These are phyloP conservation scores for Erodium moschatum DNA, from an alignment of 441 rosid genomes.

Conservation along the genomic window DNA sequence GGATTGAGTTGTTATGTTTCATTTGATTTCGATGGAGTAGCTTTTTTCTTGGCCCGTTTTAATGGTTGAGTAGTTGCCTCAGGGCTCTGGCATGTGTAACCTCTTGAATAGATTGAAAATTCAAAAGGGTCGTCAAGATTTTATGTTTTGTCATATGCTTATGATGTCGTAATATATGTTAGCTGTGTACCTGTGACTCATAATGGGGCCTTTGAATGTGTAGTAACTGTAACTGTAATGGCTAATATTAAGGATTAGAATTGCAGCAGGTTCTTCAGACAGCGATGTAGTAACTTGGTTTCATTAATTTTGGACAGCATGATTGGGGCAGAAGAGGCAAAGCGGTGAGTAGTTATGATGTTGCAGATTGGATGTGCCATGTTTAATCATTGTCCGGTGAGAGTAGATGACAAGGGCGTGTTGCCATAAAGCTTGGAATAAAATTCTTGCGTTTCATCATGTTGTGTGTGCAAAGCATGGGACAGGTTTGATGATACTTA, in stretches of 20 bases:
- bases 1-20: not conserved
- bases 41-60: not conserved
- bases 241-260: not conserved
- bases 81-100: not conserved
- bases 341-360: not conserved
- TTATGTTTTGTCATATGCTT: too few species aligned
- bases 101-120: not conserved
- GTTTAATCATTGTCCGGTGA: not conserved
- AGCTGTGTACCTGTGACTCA: too few species aligned
- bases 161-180: too few species aligned
- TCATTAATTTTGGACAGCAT: too few species aligned
- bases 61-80: not conserved
- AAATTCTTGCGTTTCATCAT: not conserved
- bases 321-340: not conserved
- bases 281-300: not conserved
- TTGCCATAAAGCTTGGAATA: not conserved
- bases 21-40: not conserved
- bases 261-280: not conserved
- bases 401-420: not conserved
- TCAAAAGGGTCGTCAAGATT: not conserved
- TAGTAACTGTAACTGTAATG: not conserved
- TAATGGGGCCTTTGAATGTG: too few species aligned
- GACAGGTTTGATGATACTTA: not conserved
- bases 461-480: not conserved
- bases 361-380: not conserved